A percentile compares a stretch with the other conserved stretches of the same genome.
phyloP scores from a whole-genome alignment of 345 rosid genomes.

The Sapria himalayana region DNA sequence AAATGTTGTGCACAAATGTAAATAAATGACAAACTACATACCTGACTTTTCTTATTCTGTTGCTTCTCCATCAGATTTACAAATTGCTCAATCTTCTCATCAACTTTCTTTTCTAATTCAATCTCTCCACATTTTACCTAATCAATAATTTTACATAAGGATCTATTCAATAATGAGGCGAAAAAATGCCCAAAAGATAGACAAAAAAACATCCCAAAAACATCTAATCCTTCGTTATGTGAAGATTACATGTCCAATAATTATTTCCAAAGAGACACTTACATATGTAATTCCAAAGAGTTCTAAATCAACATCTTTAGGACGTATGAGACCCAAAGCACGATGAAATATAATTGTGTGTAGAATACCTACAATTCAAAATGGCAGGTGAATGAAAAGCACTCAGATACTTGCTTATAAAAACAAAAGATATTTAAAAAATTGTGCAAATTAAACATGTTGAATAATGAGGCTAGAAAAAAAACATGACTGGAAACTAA shows the following conservation, averaged over 20 bases:
- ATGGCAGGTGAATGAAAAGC: too few species aligned
- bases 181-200: not conserved
- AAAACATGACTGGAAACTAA: too few species aligned
- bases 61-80: constrained; percentile 84
- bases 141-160: too few species aligned
- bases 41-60: constrained; percentile 94
- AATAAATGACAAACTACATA: constrained; percentile 6
- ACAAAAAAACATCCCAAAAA: not conserved
- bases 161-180: too few species aligned
- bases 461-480: too few species aligned
- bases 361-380: constrained; percentile 57
- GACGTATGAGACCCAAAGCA: constrained; percentile 81
- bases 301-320: constrained; percentile 81
- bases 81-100: constrained; percentile 80
- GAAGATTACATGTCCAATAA: too few species aligned
- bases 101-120: constrained; percentile 83
- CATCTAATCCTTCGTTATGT: too few species aligned
- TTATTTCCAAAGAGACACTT: too few species aligned
- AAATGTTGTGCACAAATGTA: too few species aligned
- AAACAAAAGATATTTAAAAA: too few species aligned
- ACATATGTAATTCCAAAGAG: constrained; percentile 79
- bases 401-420: too few species aligned
- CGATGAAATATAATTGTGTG: constrained; percentile 84
- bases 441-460: too few species aligned
- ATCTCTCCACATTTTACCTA: constrained; percentile 82